Base-by-base conservation (phyloP, 2,329 filamentous ascomycete species). In the Fusarium agapanthi region DNA sequence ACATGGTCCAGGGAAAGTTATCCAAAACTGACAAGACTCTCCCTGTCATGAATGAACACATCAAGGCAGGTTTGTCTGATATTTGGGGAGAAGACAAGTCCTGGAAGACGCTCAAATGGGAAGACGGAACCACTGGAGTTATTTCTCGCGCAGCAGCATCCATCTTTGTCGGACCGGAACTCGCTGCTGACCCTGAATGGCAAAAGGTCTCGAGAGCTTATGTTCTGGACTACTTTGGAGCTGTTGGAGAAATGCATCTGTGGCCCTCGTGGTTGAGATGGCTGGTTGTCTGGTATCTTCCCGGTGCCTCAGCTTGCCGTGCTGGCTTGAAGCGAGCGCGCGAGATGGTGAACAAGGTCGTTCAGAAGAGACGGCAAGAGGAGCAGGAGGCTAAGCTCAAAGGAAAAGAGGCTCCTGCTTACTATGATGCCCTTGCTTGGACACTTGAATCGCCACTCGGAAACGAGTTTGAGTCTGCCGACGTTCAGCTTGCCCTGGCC, bases 301-400 rank as follows among this genome's bases (percentile, higher is more conserved):
- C 59, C 0, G 14, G 56, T 9, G 53, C 59, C 2, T n/a, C 53
- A 3, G 26, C 59, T 0, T 62, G 59, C 30, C 53, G 53, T 3
- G 12, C 32, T 6, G 53, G 40, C 32, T 5, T 59, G 6, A 28
- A 44, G 5, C 18, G 34, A 0, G 38, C 53, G 0, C 59, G 53
- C 0, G 26, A 37, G 0, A 62, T 62, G 40, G 53, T 62, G 18
- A 47, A 47, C 18, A 38, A 59, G 4, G 59, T 47, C 0, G 53
- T 38, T 7, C 11, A 59, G n/a, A 45, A 38, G 12, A 38, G 59
- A 9, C n/a, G 8, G 1, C 32, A n/a, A 7, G 53, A 59, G 13
- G n/a, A 10, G 1, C 0, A 34, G 1, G 16, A 38, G 1, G 45
- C 44, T 1, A 60, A 28, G 7, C 0, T 4, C 2, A 5, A 26